Base-by-base conservation (phyloP, 176 grass and related monocot species). In the Alloteropsis semialata region DNA sequence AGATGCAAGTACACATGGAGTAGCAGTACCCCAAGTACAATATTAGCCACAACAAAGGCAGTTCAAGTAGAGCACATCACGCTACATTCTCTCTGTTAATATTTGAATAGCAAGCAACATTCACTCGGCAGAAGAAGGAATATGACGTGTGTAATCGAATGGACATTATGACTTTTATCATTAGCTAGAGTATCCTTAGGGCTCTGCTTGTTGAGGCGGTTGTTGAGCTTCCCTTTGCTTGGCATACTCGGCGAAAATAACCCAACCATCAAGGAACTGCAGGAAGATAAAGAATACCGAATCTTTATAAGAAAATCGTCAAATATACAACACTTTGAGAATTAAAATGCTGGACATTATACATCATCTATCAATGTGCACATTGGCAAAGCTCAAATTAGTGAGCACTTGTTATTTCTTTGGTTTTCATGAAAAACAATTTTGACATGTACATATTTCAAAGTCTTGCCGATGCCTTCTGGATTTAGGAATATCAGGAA, bases 181-280 rank as follows among this genome's bases (percentile, higher is more conserved):
- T 46, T 49, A 43, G 33, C 34, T 41, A 63, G 77, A 51, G 72
- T 83, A 90, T 53, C 76, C 43, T 24, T 83, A 56, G 5, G 79
- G 30, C 27, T n/a, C 21, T 22, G 75, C n/a, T 49, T 70, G 64
- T 33, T 76, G 39, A 18, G 55, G 51, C 1, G 69, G 75, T 11
- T 90, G 82, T 28, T 63, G 78, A 17, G 87, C 51, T 67, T 69
- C 46, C 76, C 88, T 88, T 33, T 62, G 75, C 86, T 76, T 87
- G 33, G 88, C 86, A 51, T 97, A 92, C 75, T 96, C 90, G 1
- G 88, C 88, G 25, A 96, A 96, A 65, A 96, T 92, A 79, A 96
- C 90, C 90, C 93, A 96, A 41, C 90, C 90, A 84, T 92, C 93
- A 4, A 96, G 85, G 82, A 92, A 96, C 93, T 96, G 66, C 71